Evolutionary conservation across 2,329 filamentous ascomycete genomes (phyloP).

Genomic region (Botrytis sinoallii): DNA sequence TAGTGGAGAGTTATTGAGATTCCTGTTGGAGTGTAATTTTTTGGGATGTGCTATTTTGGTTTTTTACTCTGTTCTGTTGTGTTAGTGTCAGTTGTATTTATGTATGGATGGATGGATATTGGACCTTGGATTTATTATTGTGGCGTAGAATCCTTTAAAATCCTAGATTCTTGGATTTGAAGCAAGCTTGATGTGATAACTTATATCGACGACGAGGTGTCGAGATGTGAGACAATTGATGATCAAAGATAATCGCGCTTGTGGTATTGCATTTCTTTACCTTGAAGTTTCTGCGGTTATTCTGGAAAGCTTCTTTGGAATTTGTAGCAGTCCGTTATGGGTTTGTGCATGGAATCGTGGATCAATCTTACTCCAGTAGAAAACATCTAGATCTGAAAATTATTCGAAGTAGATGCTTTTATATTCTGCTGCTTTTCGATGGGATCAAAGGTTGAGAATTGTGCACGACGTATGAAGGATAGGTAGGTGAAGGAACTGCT

Average conservation of each 20-base stretch:
- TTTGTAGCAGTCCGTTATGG: neutral
- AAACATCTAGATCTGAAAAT: neutral
- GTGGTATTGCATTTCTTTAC: neutral
- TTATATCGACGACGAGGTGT: neutral
- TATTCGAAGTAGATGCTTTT: rapidly evolving
- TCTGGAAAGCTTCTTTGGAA: neutral
- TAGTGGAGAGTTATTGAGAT: neutral
- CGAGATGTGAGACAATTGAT: neutral
- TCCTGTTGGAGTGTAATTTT: neutral
- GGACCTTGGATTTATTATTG: too few relatives aligned
- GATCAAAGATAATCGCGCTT: neutral
- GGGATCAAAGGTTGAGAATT: neutral
- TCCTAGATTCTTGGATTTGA: neutral
- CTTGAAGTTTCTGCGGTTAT: neutral
- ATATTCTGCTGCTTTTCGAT: rapidly evolving
- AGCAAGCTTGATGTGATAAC: neutral
- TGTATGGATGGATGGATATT: neutral
- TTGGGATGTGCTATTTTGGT: neutral
- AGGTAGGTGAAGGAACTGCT: neutral
- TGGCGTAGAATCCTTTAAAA: neutral
- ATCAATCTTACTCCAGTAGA: neutral
- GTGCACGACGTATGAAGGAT: neutral
- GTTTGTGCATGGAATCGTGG: neutral
- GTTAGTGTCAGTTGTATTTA: too few relatives aligned
- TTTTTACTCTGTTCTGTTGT: rapidly evolving